Base-by-base conservation (phyloP, 2,329 filamentous ascomycete species). In the Talaromyces amestolkiae region DNA sequence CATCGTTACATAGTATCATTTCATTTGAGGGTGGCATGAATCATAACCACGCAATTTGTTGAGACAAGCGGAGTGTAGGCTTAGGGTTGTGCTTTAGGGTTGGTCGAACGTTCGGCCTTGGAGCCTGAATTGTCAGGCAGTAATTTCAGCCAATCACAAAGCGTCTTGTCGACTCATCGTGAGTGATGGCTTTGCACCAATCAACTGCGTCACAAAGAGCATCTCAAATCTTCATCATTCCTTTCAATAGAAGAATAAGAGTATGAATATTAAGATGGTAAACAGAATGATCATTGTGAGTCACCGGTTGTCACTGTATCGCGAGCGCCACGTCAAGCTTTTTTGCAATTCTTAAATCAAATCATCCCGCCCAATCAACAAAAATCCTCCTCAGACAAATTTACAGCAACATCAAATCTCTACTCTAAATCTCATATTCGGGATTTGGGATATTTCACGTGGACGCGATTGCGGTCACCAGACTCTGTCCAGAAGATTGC, bases 401-500 rank as follows among this genome's bases (percentile, higher is more conserved):
- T 59, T 45, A 59, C 37, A 37, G 37, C 56, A 37, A 45, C 22
- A 27, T 41, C 24, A 9, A 45, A 59, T 27, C 24, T 24, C 15
- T 41, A 9, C 31, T 33, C 35, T 17, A 9, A n/a, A 27, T 10
- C 19, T 58, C 19, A 59, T 45, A 61, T 61, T 61, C 56, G 61
- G 11, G 43, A 22, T 66, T 31, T 19, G 10, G 7, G 27, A 56
- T 54, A 37, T 56, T 56, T 56, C 53, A 56, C 53, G 53, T 56
- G 53, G 53, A 56, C 53, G 31, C 8, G 53, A 56, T 56, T 19
- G 53, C 53, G 33, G 53, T 56, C 53, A 56, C 10, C 58, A 58
- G 58, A 53, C 51, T 24, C 58, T 37, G 64, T 54, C 62, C 59
- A 65, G 51, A 45, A 13, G 59, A 64, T 64, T 64, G 65, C 65